A percentile compares a stretch with the other conserved stretches of the same genome.
Conservation (phyloP, 2,329 filamentous ascomycete species). For the Grosmannia huntii region DNA sequence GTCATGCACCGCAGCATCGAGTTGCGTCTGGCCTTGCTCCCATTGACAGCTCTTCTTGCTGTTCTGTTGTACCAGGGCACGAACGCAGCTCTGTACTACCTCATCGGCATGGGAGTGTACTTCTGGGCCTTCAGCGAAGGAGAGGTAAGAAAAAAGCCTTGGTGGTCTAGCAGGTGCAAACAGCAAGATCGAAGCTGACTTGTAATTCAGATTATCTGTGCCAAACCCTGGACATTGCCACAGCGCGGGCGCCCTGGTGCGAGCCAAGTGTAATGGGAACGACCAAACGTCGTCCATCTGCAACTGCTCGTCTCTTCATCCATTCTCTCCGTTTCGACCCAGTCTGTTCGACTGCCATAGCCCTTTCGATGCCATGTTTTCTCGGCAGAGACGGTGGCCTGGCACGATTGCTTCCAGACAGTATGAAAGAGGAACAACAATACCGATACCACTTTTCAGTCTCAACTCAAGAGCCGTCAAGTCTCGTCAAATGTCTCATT, state of each 20-base stretch:
- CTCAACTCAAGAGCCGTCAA: not conserved
- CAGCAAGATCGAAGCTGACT: slow-evolving; percentile 5
- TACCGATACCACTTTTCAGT: not conserved
- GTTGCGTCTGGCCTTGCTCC: slow-evolving; percentile 68
- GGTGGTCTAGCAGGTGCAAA: not conserved
- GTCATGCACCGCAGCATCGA: slow-evolving; percentile 78
- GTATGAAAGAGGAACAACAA: not conserved
- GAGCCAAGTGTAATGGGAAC: slow-evolving; percentile 10
- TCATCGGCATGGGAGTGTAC: slow-evolving; percentile 74
- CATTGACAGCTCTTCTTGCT: slow-evolving; percentile 61
- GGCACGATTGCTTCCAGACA: not conserved
- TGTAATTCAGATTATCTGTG: slow-evolving; percentile 46
- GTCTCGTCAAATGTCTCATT: not conserved
- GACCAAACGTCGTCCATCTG: not conserved
- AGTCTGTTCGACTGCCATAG: not conserved
- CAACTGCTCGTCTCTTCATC: not conserved
- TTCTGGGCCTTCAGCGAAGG: slow-evolving; percentile 97
- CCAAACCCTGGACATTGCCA: slow-evolving; percentile 58
- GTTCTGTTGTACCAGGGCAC: slow-evolving; percentile 83
- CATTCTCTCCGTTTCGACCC: not conserved
- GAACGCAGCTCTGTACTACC: slow-evolving; percentile 83
- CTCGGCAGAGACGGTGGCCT: not conserved
- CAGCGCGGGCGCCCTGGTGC: slow-evolving; percentile 29
- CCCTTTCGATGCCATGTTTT: not conserved
- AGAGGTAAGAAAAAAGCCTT: slow-evolving; percentile 52